phyloP scores from a whole-genome alignment of 1,139 yeast species.

The Debaryomyces coudertii region DNA sequence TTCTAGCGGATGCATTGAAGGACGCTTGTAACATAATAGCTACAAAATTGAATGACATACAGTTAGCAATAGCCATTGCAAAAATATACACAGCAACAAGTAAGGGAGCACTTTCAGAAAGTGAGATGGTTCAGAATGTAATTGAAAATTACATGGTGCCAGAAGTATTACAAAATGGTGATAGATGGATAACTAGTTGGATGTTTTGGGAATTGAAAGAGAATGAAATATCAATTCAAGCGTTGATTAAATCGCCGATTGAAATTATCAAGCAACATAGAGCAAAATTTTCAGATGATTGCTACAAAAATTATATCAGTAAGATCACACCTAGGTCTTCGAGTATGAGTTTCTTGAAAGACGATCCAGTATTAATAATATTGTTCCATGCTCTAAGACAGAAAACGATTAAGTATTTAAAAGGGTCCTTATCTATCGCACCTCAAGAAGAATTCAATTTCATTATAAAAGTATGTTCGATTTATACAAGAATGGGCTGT shows the following conservation, averaged over 20 bases:
- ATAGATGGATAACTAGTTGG: constrained; percentile 85
- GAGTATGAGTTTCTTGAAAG: constrained; percentile 50
- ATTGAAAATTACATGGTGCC: constrained; percentile 60
- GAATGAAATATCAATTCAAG: constrained; percentile 61
- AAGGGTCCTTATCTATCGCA: constrained; percentile 52
- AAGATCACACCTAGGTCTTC: constrained; percentile 26
- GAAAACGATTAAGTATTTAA: constrained; percentile 47
- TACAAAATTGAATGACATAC: constrained; percentile 64
- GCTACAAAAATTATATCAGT: constrained; percentile 23
- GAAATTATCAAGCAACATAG: constrained; percentile 37
- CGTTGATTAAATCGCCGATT: constrained; percentile 61
- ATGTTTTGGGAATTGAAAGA: constrained; percentile 68
- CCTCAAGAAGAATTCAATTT: constrained; percentile 59
- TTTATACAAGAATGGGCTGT: constrained; percentile 89
- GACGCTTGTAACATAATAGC: constrained; percentile 80
- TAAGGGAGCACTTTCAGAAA: constrained; percentile 11
- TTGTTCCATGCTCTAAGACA: constrained; percentile 65
- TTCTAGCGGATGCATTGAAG: constrained; percentile 73
- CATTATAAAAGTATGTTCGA: constrained; percentile 62
- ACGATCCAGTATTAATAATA: constrained; percentile 79
- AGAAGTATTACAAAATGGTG: constrained; percentile 60
- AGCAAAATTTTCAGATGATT: constrained; percentile 26
- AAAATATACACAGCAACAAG: constrained; percentile 57
- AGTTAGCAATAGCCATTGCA: constrained; percentile 79
- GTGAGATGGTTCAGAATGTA: constrained; percentile 46